A percentile compares a stretch with the other conserved stretches of the same genome.
Evolutionary conservation across 164 flowering plant species (phyloP).

Genomic region (Cinnamomum chago): DNA sequence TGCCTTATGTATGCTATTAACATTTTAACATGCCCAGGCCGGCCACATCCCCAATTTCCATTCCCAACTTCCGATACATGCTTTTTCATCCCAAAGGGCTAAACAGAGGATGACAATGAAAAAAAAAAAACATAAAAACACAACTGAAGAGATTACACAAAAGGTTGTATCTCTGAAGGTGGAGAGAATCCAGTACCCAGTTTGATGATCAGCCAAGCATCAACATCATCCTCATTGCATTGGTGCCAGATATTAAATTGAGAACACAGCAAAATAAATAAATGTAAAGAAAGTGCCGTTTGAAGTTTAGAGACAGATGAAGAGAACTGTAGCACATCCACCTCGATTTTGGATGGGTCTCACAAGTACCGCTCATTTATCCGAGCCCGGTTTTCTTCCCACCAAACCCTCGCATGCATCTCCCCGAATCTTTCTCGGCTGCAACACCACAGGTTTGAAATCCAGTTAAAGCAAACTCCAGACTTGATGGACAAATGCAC

Average conservation of each 20-base stretch:
- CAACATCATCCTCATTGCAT: not conserved
- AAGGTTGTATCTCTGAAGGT: no score
- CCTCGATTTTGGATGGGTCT: slow-evolving; percentile 2
- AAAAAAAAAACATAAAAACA: not conserved
- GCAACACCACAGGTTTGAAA: slow-evolving; percentile 17
- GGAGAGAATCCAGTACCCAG: no score
- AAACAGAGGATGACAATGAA: not conserved
- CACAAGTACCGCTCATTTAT: slow-evolving; percentile 69
- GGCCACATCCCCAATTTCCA: no score
- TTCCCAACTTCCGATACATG: no score
- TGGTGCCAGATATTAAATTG: not conserved
- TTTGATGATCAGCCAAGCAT: no score
- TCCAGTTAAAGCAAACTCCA: not conserved
- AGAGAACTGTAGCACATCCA: not conserved
- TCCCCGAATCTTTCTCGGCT: slow-evolving; percentile 80
- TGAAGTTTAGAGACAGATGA: not conserved
- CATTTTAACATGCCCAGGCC: not conserved
- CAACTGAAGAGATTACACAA: no score
- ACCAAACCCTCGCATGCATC: slow-evolving; percentile 73
- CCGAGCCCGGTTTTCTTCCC: slow-evolving; percentile 78
- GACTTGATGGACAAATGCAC: no score
- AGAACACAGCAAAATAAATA: slow-evolving; percentile 1
- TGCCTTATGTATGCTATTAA: not conserved
- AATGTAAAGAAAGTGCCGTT: not conserved
- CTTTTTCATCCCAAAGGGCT: no score